Base-by-base conservation (phyloP, 441 rosid species). In the Arabidopsis hybrid region DNA sequence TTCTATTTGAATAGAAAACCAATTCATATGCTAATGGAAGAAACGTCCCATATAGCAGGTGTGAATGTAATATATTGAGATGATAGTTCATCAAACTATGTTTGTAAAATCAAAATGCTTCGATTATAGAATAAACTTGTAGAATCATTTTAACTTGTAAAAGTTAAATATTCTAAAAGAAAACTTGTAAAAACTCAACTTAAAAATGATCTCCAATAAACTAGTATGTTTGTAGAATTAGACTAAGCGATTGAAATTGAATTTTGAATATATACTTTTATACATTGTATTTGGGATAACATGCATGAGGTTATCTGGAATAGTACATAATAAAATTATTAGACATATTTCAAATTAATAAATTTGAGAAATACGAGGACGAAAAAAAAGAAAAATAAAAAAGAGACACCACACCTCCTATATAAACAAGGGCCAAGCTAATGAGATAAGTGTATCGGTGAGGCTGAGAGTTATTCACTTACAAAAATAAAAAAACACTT, bases 381-480 rank as follows among this genome's bases (percentile, higher is more conserved):
- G n/a, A 45, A 5, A 7, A 57, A 16, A 10, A 0, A 10, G 4
- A 11, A 5, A 26, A 5, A 8, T 4, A 52, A 34, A 68, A 9
- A 65, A 45, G 31, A 60, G 65, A 63, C 63, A 18, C 51, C 46
- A 58, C 73, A 11, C 43, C 57, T 31, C 47, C 77, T 77, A 77
- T 77, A 77, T 51, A 77, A 57, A 34, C 0, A 0, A 66, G 56
- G 26, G 45, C 72, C 29, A 59, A 65, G 51, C 76, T 40, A 18
- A 18, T 35, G 32, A 32, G 61, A 8, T 59, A 11, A 35, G 36
- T 60, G 8, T 71, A 77, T 77, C 69, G 80, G 77, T 77, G 80
- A 77, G 80, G 80, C 64, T 71, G 80, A 77, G 80, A 71, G 76
- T 36, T 17, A 64, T 17, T 12, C 76, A 71, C 76, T 51, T 34